Conservation (phyloP, 1,139 yeast species). For the Komagataea norvegica region DNA sequence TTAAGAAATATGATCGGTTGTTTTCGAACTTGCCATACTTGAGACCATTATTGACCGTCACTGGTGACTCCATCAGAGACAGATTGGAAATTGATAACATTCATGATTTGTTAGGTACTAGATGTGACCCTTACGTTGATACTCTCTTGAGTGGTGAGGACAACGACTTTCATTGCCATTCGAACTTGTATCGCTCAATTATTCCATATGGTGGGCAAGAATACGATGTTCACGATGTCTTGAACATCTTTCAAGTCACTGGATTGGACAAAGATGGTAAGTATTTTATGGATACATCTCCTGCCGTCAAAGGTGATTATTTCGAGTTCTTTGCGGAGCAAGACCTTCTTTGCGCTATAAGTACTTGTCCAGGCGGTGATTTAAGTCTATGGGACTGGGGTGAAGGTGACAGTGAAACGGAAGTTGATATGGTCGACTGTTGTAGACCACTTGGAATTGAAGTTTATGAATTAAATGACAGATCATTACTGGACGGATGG, state of each 20-base stretch:
- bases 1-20: conserved; percentile 54
- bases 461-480: conserved; percentile 49
- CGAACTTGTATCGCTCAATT: conserved; percentile 56
- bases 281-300: conserved; percentile 68
- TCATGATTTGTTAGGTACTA: conserved; percentile 62
- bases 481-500: conserved; percentile 45
- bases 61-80: conserved; percentile 52
- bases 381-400: conserved; percentile 72
- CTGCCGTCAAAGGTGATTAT: conserved; percentile 53
- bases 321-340: conserved; percentile 66
- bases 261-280: conserved; percentile 62
- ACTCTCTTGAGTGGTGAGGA: conserved; percentile 59
- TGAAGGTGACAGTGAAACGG: conserved; percentile 41
- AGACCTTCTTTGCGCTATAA: conserved; percentile 58
- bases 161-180: conserved; percentile 63
- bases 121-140: conserved; percentile 69
- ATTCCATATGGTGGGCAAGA: conserved; percentile 58
- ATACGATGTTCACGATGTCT: conserved; percentile 63
- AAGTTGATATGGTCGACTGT: conserved; percentile 54
- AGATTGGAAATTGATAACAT: conserved; percentile 29
- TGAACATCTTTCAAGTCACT: conserved; percentile 66
- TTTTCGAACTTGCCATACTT: conserved; percentile 63
- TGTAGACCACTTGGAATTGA: conserved; percentile 63
- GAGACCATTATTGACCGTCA: conserved; percentile 60
- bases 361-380: conserved; percentile 73